These are phyloP conservation scores for Aspergillus fischeri DNA, from an alignment of 2,329 filamentous ascomycete genomes.

Conservation along the genomic window DNA sequence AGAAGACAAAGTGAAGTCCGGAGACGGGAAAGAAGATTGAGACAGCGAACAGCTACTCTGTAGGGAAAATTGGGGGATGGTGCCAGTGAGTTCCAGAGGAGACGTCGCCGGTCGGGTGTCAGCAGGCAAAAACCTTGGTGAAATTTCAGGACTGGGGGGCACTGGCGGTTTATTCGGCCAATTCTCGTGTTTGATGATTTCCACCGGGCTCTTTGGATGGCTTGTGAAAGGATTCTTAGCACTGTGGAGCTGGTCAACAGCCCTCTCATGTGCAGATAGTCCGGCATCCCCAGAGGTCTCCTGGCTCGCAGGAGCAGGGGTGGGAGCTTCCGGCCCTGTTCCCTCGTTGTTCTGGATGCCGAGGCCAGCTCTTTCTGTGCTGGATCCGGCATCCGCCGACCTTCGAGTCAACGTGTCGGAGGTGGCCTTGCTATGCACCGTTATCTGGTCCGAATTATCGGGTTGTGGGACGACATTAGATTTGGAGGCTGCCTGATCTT, in stretches of 20 bases:
- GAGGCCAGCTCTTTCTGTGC: constrained; percentile 20
- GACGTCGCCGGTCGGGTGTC: constrained; percentile 42
- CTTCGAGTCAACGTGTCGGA: constrained; percentile 24
- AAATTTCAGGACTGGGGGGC: constrained; percentile 33
- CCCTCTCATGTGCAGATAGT: constrained; percentile 1
- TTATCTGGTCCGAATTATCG: constrained; percentile 17
- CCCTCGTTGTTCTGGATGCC: constrained; percentile 23
- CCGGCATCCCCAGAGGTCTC: not conserved
- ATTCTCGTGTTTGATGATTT: constrained; percentile 29
- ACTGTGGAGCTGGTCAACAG: constrained; percentile 12
- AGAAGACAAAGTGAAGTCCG: constrained; percentile 38
- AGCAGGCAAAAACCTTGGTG: constrained; percentile 32
- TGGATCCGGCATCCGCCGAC: constrained; percentile 7
- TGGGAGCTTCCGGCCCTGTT: constrained; percentile 2
- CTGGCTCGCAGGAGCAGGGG: not conserved
- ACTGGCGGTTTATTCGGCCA: constrained; percentile 18
- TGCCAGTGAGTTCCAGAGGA: constrained; percentile 36
- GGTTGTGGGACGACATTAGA: not conserved
- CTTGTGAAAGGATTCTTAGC: constrained; percentile 18
- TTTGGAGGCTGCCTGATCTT: constrained; percentile 9
- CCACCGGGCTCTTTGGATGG: constrained; percentile 24
- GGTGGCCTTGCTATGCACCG: constrained; percentile 22
- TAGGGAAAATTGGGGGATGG: constrained; percentile 38
- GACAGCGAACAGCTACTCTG: constrained; percentile 34
- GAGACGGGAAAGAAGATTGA: constrained; percentile 44